phyloP scores from a whole-genome alignment of 2,329 filamentous ascomycete genomes.

The Diplodia seriata region DNA sequence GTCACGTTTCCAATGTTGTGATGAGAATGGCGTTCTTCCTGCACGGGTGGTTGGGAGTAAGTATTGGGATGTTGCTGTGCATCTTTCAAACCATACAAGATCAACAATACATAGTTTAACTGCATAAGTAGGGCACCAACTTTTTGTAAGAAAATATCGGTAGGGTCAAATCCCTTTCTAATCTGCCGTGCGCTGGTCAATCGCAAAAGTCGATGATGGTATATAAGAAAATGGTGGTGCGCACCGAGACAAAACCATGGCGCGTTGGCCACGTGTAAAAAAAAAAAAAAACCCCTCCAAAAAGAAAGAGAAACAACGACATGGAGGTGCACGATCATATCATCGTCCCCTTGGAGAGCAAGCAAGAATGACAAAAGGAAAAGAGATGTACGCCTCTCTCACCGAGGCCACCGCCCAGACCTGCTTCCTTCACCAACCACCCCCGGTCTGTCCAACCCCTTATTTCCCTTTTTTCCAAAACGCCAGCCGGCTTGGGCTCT shows the following conservation, averaged over 20 bases:
- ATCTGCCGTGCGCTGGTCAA: not conserved
- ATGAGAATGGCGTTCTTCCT: too few species aligned
- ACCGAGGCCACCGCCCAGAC: not conserved
- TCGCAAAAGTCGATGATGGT: not conserved
- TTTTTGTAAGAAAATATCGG: not conserved
- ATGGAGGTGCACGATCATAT: not conserved
- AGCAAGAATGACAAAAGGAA: not conserved
- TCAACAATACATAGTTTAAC: too few species aligned
- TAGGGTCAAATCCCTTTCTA: not conserved
- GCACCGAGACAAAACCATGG: not conserved
- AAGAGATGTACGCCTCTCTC: too few species aligned
- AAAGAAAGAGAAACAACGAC: not conserved
- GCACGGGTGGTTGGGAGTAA: too few species aligned
- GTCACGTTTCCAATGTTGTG: not conserved
- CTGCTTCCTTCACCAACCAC: not conserved
- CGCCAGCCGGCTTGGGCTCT: slow-evolving; percentile 22
- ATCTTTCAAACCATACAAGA: too few species aligned
- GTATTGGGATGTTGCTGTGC: too few species aligned
- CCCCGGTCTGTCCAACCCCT: not conserved
- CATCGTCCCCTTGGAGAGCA: not conserved
- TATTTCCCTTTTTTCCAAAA: slow-evolving; percentile 24
- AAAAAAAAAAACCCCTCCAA: not conserved
- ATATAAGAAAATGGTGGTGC: not conserved
- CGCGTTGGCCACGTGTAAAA: not conserved
- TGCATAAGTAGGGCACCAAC: not conserved